Evolutionary conservation across 805 yeast species (phyloP), one percentile per base, ranked within the genome.

Genomic region (Nakazawaea wickerhamii): DNA sequence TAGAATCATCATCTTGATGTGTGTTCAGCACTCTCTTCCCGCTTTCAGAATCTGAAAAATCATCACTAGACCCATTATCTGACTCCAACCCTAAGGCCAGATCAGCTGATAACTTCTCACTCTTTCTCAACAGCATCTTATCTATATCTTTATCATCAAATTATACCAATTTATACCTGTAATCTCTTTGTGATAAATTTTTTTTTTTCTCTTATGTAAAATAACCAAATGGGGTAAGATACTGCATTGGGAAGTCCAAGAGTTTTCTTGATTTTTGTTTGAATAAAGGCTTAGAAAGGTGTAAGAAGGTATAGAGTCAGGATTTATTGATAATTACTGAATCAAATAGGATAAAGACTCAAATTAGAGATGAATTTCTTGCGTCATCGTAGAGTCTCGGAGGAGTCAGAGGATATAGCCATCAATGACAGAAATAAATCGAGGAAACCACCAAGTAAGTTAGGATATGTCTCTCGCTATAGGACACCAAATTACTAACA

Each of bases 391-490:
- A 20, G 46, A 17, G 17, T 5, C 5, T 39, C 46, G 11, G 36
- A 36, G 4, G 43, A 39, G 6, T 38, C 43, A 4, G 41, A 32
- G 18, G 46, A 37, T 10, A 21, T 33, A 32, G 18, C 23, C 10
- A 28, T 11, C 3, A 5, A 30, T 4, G 25, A 30, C 20, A 50
- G 59, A 19, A 54, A 47, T 17, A 70, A 69, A 46, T 70, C 79
- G 1, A 67, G 77, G 45, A 71, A 67, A 53, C 82, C 82, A 26
- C 79, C 80, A 38, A 76, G 63, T 58, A 36, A 23, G 63, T 53
- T n/a, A n/a, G n/a, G n/a, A n/a, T n/a, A n/a, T n/a, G n/a, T n/a
- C n/a, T n/a, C n/a, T n/a, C n/a, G n/a, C n/a, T n/a, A n/a, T n/a
- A n/a, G n/a, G n/a, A n/a, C n/a, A n/a, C n/a, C n/a, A n/a, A 10